phyloP scores from a whole-genome alignment of 108 stramenopile genomes.

The Skeletonema marinoi region DNA sequence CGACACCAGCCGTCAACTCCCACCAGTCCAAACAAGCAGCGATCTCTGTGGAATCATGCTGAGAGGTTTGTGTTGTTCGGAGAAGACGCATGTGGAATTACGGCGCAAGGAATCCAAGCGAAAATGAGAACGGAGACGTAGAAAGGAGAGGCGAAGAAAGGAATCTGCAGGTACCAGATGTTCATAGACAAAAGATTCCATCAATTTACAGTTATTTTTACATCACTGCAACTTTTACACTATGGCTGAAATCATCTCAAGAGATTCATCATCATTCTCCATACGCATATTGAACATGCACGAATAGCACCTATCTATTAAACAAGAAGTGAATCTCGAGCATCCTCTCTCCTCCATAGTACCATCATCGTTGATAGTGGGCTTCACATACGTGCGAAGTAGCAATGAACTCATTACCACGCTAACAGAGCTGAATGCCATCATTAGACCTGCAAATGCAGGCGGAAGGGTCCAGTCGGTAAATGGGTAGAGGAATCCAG shows the following conservation, averaged over 20 bases:
- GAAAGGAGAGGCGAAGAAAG: not conserved
- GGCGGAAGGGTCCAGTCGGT: conserved; percentile 85
- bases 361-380: conserved; percentile 58
- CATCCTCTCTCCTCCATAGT: conserved; percentile 45
- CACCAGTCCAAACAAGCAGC: not conserved
- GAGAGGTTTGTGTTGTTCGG: not conserved
- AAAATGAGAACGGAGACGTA: too few species aligned
- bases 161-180: not conserved
- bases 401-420: conserved; percentile 83
- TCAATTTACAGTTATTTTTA: not conserved
- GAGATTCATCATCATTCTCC: not conserved
- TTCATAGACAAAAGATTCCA: not conserved
- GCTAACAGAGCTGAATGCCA: conserved; percentile 93
- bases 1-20: not conserved
- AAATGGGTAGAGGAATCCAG: conserved; percentile 92
- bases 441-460: conserved; percentile 91
- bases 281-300: not conserved
- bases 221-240: not conserved
- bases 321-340: conserved; percentile 23
- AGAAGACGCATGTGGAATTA: not conserved
- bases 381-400: conserved; percentile 75
- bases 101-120: too few species aligned
- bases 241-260: not conserved
- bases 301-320: conserved; percentile 16
- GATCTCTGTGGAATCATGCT: not conserved